Evolutionary conservation across 1,284 basidiomycete species (phyloP).

Genomic region (Singerocomus rubriflavus): DNA sequence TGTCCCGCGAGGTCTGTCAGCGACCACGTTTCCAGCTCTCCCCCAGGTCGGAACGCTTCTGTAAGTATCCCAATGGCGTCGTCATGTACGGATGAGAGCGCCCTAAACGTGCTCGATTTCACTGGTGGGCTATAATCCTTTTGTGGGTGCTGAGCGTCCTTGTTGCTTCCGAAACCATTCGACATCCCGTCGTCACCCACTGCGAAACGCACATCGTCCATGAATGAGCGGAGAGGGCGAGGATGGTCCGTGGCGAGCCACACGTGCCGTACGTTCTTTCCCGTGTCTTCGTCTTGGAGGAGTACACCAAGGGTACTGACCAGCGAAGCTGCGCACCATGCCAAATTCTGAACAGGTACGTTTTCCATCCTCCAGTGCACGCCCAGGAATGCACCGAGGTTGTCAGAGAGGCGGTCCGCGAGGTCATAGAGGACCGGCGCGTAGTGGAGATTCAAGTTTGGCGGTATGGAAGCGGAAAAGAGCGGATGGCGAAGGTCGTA

Average conservation of each 20-base stretch:
- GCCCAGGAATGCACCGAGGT: slow-evolving; percentile 38
- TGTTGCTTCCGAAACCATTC: neutral
- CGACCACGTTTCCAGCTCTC: slow-evolving; percentile 38
- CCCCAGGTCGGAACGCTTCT: slow-evolving; percentile 39
- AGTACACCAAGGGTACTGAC: slow-evolving; percentile 39
- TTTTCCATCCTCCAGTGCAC: slow-evolving; percentile 54
- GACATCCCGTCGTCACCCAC: neutral
- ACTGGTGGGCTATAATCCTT: slow-evolving; percentile 6
- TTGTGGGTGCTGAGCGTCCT: neutral
- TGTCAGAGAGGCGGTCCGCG: slow-evolving; percentile 34
- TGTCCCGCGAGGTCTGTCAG: slow-evolving; percentile 39
- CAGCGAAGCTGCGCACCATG: slow-evolving; percentile 44
- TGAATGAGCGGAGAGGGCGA: slow-evolving; percentile 21
- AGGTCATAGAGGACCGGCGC: slow-evolving; percentile 38
- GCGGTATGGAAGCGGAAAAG: slow-evolving; percentile 23
- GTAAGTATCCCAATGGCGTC: slow-evolving; percentile 41
- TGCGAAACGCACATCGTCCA: neutral
- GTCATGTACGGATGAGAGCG: slow-evolving; percentile 36
- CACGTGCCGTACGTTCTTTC: slow-evolving; percentile 34
- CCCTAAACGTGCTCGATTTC: slow-evolving; percentile 44
- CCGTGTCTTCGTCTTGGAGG: slow-evolving; percentile 31
- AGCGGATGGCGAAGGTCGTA: slow-evolving; percentile 46
- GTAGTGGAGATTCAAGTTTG: slow-evolving; percentile 31
- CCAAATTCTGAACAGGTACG: slow-evolving; percentile 36
- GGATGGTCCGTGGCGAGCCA: slow-evolving; percentile 52